These are phyloP conservation scores for Metschnikowia matae DNA, from an alignment of 805 yeast species.

Conservation along the genomic window DNA sequence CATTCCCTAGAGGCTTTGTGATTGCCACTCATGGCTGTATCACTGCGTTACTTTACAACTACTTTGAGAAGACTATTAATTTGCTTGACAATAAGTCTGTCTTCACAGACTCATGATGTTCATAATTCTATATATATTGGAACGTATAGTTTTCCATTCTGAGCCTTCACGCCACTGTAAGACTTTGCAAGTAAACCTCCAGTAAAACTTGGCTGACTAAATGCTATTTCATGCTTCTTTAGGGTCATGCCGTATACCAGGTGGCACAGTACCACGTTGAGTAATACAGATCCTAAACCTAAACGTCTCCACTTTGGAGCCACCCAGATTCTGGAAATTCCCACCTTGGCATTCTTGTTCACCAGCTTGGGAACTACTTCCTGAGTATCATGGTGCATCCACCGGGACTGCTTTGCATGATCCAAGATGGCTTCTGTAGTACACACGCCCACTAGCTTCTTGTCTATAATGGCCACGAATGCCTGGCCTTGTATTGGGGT, in stretches of 20 bases:
- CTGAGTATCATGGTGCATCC: constrained; percentile 59
- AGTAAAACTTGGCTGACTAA: constrained; percentile 68
- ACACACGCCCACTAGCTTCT: constrained; percentile 52
- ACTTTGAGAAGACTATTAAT: constrained; percentile 36
- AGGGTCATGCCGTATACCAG: constrained; percentile 49
- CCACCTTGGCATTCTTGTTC: constrained; percentile 32
- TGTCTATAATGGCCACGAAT: constrained; percentile 45
- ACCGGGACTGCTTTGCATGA: constrained; percentile 36
- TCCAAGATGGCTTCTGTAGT: constrained; percentile 44
- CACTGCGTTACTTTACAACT: constrained; percentile 59
- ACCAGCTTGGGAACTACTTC: constrained; percentile 44
- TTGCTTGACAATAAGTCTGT: constrained; percentile 15
- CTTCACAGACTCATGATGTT: constrained; percentile 14
- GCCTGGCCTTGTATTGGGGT: constrained; percentile 23
- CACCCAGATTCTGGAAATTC: constrained; percentile 43
- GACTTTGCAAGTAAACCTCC: constrained; percentile 57
- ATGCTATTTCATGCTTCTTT: constrained; percentile 46
- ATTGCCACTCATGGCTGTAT: constrained; percentile 70
- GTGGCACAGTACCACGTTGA: constrained; percentile 41
- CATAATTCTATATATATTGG: constrained; percentile 44
- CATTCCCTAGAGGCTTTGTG: constrained; percentile 61
- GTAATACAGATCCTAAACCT: constrained; percentile 47
- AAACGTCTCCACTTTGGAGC: constrained; percentile 43
- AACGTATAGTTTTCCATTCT: constrained; percentile 45
- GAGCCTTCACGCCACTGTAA: constrained; percentile 55